Evolutionary conservation across 768 basidiomycete species (phyloP).

Genomic region (Hirschioporus abietinus): DNA sequence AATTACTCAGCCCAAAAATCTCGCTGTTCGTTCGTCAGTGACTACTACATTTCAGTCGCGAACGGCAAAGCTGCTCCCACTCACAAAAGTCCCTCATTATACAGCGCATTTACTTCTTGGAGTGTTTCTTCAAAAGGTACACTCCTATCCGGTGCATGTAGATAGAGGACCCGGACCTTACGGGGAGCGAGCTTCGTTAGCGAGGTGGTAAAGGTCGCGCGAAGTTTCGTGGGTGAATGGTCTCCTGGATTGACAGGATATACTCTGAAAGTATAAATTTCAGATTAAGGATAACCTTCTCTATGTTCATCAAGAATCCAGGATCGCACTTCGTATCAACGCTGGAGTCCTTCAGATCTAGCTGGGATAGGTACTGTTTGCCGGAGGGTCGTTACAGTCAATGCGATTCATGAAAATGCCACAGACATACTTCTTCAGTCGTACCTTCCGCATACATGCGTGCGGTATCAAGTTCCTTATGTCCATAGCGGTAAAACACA

Average conservation of each 20-base stretch:
- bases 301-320: no score
- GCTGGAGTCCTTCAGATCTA: constrained; percentile 34
- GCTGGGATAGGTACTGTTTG: constrained; percentile 32
- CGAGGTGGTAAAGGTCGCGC: constrained; percentile 41
- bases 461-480: constrained; percentile 47
- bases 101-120: constrained; percentile 46
- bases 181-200: constrained; percentile 38
- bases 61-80: constrained; percentile 13
- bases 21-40: constrained; percentile 28
- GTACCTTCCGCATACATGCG: constrained; percentile 47
- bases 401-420: background rate
- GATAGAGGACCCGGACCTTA: constrained; percentile 47
- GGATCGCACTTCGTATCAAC: constrained; percentile 50
- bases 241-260: constrained; percentile 37
- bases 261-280: constrained; percentile 25
- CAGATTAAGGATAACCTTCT: constrained; percentile 5
- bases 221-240: constrained; percentile 34
- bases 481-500: constrained; percentile 35
- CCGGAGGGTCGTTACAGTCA: background rate
- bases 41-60: background rate
- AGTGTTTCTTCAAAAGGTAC: constrained; percentile 54
- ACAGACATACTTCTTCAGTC: constrained; percentile 40
- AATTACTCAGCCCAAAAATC: constrained; percentile 62
- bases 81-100: constrained; percentile 54
- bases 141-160: constrained; percentile 56